These are phyloP conservation scores for Crassisporium funariophilum DNA, from an alignment of 768 basidiomycete genomes.

Conservation along the genomic window DNA sequence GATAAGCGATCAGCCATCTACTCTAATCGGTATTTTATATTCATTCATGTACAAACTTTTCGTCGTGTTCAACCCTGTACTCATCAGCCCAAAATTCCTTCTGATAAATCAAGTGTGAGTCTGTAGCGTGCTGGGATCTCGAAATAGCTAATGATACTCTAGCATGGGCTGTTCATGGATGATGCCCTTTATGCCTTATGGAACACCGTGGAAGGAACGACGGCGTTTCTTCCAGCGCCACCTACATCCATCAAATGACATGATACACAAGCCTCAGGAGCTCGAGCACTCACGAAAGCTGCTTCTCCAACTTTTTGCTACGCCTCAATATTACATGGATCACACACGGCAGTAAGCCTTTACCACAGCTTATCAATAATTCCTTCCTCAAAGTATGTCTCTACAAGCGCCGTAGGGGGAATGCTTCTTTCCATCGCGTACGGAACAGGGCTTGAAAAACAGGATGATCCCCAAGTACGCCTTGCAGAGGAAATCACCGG, in stretches of 20 bases:
- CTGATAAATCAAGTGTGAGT: slow-evolving; percentile 21
- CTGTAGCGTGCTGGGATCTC: background rate
- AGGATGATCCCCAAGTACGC: slow-evolving; percentile 42
- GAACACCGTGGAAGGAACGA: slow-evolving; percentile 36
- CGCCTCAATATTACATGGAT: slow-evolving; percentile 37
- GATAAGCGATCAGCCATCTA: slow-evolving; percentile 23
- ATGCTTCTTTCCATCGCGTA: slow-evolving; percentile 43
- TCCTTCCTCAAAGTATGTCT: background rate
- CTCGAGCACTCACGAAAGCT: slow-evolving; percentile 30
- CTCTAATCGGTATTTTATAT: slow-evolving; percentile 18
- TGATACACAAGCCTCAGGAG: slow-evolving; percentile 26
- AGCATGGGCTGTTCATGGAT: slow-evolving; percentile 44
- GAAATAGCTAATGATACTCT: background rate
- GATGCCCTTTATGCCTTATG: slow-evolving; percentile 40
- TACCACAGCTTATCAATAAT: background rate
- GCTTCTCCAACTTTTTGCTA: slow-evolving; percentile 30
- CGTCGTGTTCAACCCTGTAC: background rate
- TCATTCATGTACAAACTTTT: background rate
- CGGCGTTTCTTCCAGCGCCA: slow-evolving; percentile 42
- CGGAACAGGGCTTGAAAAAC: slow-evolving; percentile 40
- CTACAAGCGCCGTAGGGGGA: slow-evolving; percentile 37
- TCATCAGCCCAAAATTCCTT: slow-evolving; percentile 16
- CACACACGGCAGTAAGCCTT: slow-evolving; percentile 37
- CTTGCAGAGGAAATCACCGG: slow-evolving; percentile 37
- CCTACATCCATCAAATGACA: slow-evolving; percentile 32